These are phyloP conservation scores for Globisporangium recalcitrans DNA, from an alignment of 352 stramenopile species.

Conservation along the genomic window DNA sequence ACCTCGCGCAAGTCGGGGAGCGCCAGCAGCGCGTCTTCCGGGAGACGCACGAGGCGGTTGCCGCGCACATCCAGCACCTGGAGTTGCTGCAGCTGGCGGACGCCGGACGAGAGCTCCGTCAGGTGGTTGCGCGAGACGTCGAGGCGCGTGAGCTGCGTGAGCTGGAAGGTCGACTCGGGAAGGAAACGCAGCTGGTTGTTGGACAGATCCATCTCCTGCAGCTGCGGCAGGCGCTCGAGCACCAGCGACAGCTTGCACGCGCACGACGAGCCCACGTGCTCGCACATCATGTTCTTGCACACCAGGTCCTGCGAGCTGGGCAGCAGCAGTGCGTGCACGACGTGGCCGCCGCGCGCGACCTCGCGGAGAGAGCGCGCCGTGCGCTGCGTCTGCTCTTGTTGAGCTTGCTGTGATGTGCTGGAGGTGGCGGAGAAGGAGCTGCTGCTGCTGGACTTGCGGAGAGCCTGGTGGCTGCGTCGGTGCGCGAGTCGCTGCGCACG, in stretches of 20 bases:
- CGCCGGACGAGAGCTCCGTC: constrained; percentile 31
- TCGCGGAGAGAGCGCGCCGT: constrained; percentile 45
- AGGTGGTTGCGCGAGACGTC: constrained; percentile 70
- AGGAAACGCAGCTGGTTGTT: constrained; percentile 72
- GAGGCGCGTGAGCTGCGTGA: constrained; percentile 50
- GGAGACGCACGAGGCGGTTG: constrained; percentile 46
- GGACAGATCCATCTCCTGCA: constrained; percentile 68
- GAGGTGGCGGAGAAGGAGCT: background rate
- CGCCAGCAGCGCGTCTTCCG: constrained; percentile 32
- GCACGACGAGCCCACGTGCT: constrained; percentile 83
- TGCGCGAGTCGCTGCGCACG: background rate
- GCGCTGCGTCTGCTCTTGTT: constrained; percentile 5
- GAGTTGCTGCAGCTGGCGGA: constrained; percentile 46
- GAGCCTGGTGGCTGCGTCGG: background rate
- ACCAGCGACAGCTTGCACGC: constrained; percentile 77
- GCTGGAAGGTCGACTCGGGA: constrained; percentile 72
- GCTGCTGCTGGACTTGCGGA: background rate
- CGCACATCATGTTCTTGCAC: constrained; percentile 91
- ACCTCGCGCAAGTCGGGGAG: constrained; percentile 35
- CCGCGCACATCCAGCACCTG: constrained; percentile 55
- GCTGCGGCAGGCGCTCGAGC: constrained; percentile 61
- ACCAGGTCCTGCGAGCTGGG: constrained; percentile 76
- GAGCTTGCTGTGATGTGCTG: background rate
- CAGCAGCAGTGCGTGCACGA: constrained; percentile 63
- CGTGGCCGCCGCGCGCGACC: constrained; percentile 50